Evolutionary conservation across 176 grass and related monocot species (phyloP), one percentile per base, ranked within the genome.

Genomic region (Saccharum spontaneum): DNA sequence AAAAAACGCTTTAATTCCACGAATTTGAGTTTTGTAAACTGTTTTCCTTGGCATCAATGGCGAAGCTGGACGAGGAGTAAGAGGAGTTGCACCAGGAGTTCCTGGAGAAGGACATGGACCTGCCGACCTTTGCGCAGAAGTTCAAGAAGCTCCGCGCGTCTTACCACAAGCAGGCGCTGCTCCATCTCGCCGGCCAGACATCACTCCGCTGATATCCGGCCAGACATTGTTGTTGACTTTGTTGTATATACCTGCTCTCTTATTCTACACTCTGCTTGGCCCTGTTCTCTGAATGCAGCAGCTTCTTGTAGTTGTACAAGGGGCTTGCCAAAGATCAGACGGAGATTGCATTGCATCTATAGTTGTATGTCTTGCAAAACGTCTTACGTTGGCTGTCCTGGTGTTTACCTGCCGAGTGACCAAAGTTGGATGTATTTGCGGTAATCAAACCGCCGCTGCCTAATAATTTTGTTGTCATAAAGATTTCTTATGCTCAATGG

Each of bases 181-280:
- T 98, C 41, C 91, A 89, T 87, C 97, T 98, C 64, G 90, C 97
- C 39, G 97, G 91, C 57, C 90, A 86, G 86, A 81, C 91, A 14
- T 92, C 91, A 3, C 87, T 88, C 22, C 73, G 83, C 82, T 94
- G 83, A 90, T 77, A 48, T 6, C 8, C 18, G 7, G 18, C 18
- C 52, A 59, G 54, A 59, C 20, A n/a, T n/a, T 57, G 17, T 22
- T 54, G 54, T 20, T 18, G 22, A 22, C 6, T 59, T 59, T 57
- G 52, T 22, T 22, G 17, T 54, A 20, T 54, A 52, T 54, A 22
- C 52, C 52, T 8, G 18, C 20, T 59, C 20, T 59, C 54, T 8
- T n/a, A 18, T 36, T 40, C 45, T 67, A 10, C 59, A 28, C 5
- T 34, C 50, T 36, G 33, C 4, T 82, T 61, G 23, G 52, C 72